Conservation (phyloP, 257 asterid genomes). For the Solanum okadae region DNA sequence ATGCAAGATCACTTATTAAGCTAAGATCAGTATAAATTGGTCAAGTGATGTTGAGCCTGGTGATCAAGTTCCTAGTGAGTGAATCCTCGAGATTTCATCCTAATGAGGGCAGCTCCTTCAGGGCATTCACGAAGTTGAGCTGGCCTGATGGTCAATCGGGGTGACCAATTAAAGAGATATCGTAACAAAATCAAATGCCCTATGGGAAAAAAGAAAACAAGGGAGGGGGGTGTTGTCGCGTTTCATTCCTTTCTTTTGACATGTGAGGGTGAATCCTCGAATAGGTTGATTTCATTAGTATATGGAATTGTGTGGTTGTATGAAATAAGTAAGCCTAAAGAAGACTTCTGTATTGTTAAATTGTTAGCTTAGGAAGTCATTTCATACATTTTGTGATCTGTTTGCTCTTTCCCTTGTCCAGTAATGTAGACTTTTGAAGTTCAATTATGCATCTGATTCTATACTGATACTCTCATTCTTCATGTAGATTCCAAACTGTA, state of each 20-base stretch:
- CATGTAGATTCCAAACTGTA: constrained; percentile 53
- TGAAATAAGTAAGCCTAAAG: neutral
- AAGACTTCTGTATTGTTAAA: neutral
- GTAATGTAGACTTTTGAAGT: neutral
- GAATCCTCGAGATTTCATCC: neutral
- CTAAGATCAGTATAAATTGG: neutral
- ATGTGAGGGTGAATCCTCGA: neutral
- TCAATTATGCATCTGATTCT: neutral
- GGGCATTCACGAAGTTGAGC: neutral
- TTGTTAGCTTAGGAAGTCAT: neutral
- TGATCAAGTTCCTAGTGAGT: neutral
- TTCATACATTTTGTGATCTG: neutral
- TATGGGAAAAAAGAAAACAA: neutral
- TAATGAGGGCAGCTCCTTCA: neutral
- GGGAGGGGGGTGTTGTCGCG: neutral
- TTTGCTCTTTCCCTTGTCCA: neutral
- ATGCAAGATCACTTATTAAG: neutral
- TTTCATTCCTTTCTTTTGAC: neutral
- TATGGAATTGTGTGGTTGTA: neutral
- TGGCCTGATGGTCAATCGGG: neutral
- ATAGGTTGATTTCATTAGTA: neutral
- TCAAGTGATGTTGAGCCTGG: neutral
- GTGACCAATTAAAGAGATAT: neutral
- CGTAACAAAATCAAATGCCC: neutral
- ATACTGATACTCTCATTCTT: neutral